These are phyloP conservation scores for Misopates orontium DNA, from an alignment of 257 asterid genomes.

Conservation along the genomic window DNA sequence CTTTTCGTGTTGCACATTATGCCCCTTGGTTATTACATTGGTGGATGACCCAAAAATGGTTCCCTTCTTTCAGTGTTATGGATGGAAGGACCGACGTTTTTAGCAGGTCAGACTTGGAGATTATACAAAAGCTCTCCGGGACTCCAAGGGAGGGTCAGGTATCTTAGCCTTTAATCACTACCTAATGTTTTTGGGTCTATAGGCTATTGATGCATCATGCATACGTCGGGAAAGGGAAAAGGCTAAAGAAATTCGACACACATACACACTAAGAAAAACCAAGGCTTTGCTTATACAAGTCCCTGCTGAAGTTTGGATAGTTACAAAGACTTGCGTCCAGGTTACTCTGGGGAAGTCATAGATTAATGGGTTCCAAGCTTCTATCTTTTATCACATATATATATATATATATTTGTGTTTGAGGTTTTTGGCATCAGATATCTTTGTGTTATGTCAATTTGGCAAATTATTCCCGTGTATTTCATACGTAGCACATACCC, in stretches of 20 bases:
- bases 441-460: too few relatives aligned
- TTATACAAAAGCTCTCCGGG: conserved; percentile 40
- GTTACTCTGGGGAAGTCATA: not conserved
- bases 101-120: conserved; percentile 58
- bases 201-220: too few relatives aligned
- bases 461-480: too few relatives aligned
- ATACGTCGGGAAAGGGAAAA: too few relatives aligned
- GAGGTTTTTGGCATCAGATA: too few relatives aligned
- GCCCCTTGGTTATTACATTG: conserved; percentile 76
- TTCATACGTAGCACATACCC: too few relatives aligned
- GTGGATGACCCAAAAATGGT: conserved; percentile 92
- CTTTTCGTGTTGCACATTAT: conserved; percentile 61
- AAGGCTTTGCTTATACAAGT: too few relatives aligned
- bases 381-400: not conserved
- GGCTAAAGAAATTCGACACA: too few relatives aligned
- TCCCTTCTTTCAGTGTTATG: conserved; percentile 53
- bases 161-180: conserved; percentile 1
- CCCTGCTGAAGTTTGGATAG: not conserved
- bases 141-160: conserved; percentile 62
- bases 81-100: conserved; percentile 49
- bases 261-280: too few relatives aligned
- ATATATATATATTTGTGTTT: too few relatives aligned
- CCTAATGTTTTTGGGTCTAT: too few relatives aligned
- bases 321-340: not conserved
- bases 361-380: not conserved